Percentiles rank a stretch among this genome's conserved stretches.
These are phyloP conservation scores for Fulvia fulva DNA, from an alignment of 2,329 filamentous ascomycete genomes.

Conservation along the genomic window DNA sequence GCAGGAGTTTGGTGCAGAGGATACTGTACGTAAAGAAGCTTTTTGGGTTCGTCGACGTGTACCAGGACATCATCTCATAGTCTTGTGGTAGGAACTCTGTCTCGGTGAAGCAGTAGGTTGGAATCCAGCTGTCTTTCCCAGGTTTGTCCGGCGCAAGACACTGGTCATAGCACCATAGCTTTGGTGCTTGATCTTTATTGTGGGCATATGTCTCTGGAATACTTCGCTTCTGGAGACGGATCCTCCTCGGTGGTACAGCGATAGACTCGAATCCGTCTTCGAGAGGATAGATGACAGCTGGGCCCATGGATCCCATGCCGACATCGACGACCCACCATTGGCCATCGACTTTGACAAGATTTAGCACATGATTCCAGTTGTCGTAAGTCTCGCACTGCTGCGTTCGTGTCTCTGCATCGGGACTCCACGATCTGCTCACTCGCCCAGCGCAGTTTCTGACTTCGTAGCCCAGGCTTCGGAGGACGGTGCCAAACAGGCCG, in stretches of 20 bases:
- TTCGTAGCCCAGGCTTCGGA: slow-evolving; percentile 51
- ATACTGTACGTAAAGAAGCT: slow-evolving; percentile 55
- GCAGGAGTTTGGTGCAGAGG: slow-evolving; percentile 53
- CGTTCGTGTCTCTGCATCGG: slow-evolving; percentile 16
- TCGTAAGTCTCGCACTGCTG: slow-evolving; percentile 24
- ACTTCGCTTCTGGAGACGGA: slow-evolving; percentile 24
- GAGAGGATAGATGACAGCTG: slow-evolving; percentile 38
- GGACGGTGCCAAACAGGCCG: slow-evolving; percentile 48
- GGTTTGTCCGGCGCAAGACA: slow-evolving; percentile 29
- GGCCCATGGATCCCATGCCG: slow-evolving; percentile 38
- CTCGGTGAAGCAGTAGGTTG: slow-evolving; percentile 63
- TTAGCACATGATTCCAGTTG: slow-evolving; percentile 44
- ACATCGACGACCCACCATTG: slow-evolving; percentile 38
- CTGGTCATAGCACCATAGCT: slow-evolving; percentile 43
- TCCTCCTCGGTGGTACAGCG: slow-evolving; percentile 17
- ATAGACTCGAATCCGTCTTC: slow-evolving; percentile 23
- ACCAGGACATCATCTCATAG: slow-evolving; percentile 59
- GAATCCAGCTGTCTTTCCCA: slow-evolving; percentile 48
- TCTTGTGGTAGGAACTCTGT: slow-evolving; percentile 60
- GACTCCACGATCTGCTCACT: slow-evolving; percentile 32
- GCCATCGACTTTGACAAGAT: slow-evolving; percentile 36
- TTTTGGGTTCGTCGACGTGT: slow-evolving; percentile 46
- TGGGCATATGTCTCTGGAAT: slow-evolving; percentile 23
- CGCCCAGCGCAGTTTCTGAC: slow-evolving; percentile 40
- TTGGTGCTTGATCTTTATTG: slow-evolving; percentile 29